These are phyloP conservation scores for Pythium oligandrum DNA, from an alignment of 352 stramenopile genomes.

Conservation along the genomic window DNA sequence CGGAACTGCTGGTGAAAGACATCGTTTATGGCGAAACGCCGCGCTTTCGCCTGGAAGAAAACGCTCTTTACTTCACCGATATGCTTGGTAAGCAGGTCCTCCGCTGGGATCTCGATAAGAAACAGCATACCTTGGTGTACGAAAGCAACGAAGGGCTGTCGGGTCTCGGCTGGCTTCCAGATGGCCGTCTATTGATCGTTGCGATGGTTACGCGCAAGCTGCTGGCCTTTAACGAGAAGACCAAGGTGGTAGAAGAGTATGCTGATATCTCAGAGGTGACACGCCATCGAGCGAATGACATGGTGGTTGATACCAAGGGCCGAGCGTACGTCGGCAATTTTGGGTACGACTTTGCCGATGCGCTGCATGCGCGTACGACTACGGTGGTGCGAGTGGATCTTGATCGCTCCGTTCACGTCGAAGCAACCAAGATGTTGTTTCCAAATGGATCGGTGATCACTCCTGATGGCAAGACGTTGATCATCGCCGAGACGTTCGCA, in stretches of 20 bases:
- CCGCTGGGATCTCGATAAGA: conserved; percentile 44
- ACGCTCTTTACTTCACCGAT: conserved; percentile 62
- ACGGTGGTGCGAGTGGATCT: conserved; percentile 51
- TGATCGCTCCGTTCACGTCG: conserved; percentile 40
- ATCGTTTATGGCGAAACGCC: conserved; percentile 57
- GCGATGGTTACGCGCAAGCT: conserved; percentile 45
- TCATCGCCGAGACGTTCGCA: conserved; percentile 61
- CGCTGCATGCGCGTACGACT: conserved; percentile 29
- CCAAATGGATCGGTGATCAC: conserved; percentile 73
- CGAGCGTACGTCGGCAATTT: conserved; percentile 62
- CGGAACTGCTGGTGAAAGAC: conserved; percentile 25
- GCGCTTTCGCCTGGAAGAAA: conserved; percentile 44
- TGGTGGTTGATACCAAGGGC: conserved; percentile 41
- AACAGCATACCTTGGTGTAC: conserved; percentile 34
- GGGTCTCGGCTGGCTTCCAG: conserved; percentile 55
- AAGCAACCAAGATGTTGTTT: conserved; percentile 55
- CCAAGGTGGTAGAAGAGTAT: conserved; percentile 31
- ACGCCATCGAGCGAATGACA: conserved; percentile 50
- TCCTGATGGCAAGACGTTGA: conserved; percentile 64
- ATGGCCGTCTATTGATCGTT: conserved; percentile 54
- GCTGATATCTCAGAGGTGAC: conserved; percentile 48
- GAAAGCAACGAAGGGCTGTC: conserved; percentile 49
- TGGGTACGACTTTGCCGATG: conserved; percentile 40
- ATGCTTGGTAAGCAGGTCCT: conserved; percentile 59
- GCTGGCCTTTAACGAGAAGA: conserved; percentile 31